These are phyloP conservation scores for Suillus cothurnatus DNA, from an alignment of 768 basidiomycete species.

Conservation along the genomic window DNA sequence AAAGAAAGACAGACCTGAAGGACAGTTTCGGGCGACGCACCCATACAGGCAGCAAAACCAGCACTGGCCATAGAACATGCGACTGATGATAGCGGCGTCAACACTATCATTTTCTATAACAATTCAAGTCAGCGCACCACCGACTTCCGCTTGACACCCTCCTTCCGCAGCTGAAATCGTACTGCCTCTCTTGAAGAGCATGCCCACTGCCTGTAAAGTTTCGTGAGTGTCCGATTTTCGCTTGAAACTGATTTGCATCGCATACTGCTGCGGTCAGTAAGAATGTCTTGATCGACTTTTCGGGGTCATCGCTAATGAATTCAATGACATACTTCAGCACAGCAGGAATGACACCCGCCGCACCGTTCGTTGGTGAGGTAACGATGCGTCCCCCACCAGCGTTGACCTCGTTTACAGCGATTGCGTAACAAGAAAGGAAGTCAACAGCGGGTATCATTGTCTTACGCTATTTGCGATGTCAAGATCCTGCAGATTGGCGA, in stretches of 20 bases:
- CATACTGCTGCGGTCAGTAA: constrained; percentile 83
- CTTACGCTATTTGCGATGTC: constrained; percentile 53
- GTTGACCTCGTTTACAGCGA: constrained; percentile 94
- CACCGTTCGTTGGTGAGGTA: constrained; percentile 92
- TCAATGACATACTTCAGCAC: constrained; percentile 90
- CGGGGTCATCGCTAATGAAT: constrained; percentile 90
- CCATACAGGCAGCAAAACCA: constrained; percentile 94
- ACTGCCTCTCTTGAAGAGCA: constrained; percentile 97
- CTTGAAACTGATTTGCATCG: constrained; percentile 40
- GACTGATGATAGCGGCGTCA: constrained; percentile 44
- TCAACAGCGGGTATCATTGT: constrained; percentile 93
- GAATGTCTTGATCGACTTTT: constrained; percentile 88
- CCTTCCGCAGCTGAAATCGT: constrained; percentile 97
- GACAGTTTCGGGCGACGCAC: constrained; percentile 82
- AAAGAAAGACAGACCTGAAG: constrained; percentile 53
- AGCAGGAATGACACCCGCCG: constrained; percentile 91
- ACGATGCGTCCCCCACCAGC: constrained; percentile 93
- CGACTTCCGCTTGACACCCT: constrained; percentile 94
- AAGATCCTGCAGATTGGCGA: constrained; percentile 8
- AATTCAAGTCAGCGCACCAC: constrained; percentile 50
- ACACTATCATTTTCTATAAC: constrained; percentile 4
- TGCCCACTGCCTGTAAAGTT: constrained; percentile 72
- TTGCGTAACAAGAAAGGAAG: constrained; percentile 91
- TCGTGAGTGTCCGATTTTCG: not conserved
- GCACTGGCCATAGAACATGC: constrained; percentile 96